A percentile compares a stretch with the other conserved stretches of the same genome.
Conservation (phyloP, 2,329 filamentous ascomycete genomes). For the Trichophyton simii region DNA sequence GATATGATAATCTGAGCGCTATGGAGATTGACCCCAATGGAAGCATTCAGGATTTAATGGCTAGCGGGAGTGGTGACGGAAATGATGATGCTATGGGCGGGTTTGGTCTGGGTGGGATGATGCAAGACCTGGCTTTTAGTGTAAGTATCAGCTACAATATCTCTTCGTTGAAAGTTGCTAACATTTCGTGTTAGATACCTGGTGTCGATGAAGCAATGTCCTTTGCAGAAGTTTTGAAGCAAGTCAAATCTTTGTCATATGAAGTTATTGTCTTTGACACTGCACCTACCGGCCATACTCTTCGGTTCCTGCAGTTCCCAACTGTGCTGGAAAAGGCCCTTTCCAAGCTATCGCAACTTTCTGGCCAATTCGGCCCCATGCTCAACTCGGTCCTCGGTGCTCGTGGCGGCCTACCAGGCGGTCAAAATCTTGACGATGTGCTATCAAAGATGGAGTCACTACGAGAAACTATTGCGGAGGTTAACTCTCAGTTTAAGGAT, state of each 20-base stretch:
- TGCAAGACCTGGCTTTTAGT: constrained; percentile 95
- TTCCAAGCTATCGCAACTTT: constrained; percentile 91
- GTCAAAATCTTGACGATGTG: constrained; percentile 84
- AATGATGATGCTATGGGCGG: constrained; percentile 54
- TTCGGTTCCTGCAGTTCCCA: constrained; percentile 96
- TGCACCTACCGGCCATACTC: constrained; percentile 90
- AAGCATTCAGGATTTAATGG: constrained; percentile 87
- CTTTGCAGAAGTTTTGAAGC: constrained; percentile 96
- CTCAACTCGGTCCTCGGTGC: constrained; percentile 83
- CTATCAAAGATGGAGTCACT: constrained; percentile 89
- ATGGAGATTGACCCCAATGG: constrained; percentile 99
- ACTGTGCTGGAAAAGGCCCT: constrained; percentile 96
- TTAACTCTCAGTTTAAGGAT: constrained; percentile 97
- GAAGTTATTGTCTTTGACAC: constrained; percentile 99
- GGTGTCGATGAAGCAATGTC: constrained; percentile 99
- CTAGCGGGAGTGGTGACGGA: constrained; percentile 55
- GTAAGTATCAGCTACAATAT: constrained; percentile 39
- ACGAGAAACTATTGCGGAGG: constrained; percentile 83
- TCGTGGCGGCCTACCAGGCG: constrained; percentile 66
- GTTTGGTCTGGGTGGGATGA: constrained; percentile 76
- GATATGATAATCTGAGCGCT: constrained; percentile 84
- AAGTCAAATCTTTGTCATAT: constrained; percentile 97
- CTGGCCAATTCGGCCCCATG: constrained; percentile 87
- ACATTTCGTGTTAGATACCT: constrained; percentile 58
- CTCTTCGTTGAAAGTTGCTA: constrained; percentile 6